Base-by-base conservation (phyloP, 225 moss, liverwort and hornwort species). In the Anthoceros angustus region DNA sequence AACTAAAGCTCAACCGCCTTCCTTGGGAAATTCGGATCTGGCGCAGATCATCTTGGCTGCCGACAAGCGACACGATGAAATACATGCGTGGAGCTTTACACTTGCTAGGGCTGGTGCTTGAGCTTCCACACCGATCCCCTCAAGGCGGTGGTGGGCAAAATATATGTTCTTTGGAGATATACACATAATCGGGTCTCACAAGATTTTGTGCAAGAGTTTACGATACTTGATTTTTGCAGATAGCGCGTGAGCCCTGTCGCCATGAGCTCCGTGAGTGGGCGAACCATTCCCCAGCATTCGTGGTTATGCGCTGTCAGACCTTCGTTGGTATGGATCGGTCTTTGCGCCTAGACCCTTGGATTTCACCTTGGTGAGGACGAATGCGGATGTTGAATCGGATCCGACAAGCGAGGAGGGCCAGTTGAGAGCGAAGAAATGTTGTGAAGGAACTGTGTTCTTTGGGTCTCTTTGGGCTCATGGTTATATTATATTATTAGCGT, bases 221-320 rank as follows among this genome's bases (percentile, higher is more conserved):
- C 4, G 32, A n/a, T 32, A 32, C 32, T 32, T 32, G 32, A 32
- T 32, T n/a, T n/a, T 32, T 32, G 32, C 32, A 32, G 32, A 32
- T 4, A 32, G 1, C 32, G 32, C 32, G 32, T 32, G 32, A 15
- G 4, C n/a, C 55, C 5, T 18, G 7, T 4, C 14, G 55, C 49
- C 45, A 98, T 98, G 98, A 98, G 80, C 83, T 88, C 83, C 40
- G 75, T 85, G 45, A 69, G 74, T 12, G 84, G 77, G 83, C 85
- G 61, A 86, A 83, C 63, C 98, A 98, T 70, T 89, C 98, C 38
- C 78, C 92, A 84, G 98, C 98, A 41, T 98, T 98, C 68, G 81
- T 92, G 42, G 92, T 98, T 12, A 98, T 98, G 98, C 88, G 98
- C 80, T 98, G 40, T 89, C 73, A 86, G 98, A 40, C 98, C 98